A percentile compares a stretch with the other conserved stretches of the same genome.
These are phyloP conservation scores for Boletus rufocinnamomeus DNA, from an alignment of 768 basidiomycete genomes.

Conservation along the genomic window DNA sequence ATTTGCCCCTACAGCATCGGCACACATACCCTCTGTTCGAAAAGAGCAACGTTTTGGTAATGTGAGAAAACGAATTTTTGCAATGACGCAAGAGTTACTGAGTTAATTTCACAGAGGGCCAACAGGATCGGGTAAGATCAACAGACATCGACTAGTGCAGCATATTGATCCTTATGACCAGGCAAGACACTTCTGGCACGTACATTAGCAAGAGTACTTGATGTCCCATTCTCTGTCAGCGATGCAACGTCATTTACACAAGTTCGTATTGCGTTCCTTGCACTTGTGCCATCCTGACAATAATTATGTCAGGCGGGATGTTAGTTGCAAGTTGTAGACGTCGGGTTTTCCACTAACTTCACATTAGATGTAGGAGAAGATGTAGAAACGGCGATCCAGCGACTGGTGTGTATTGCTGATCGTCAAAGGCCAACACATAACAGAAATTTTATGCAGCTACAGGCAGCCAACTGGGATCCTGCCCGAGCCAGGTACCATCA, in stretches of 20 bases:
- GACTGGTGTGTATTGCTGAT: slow-evolving; percentile 54
- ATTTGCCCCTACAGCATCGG: slow-evolving; percentile 42
- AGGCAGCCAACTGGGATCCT: slow-evolving; percentile 90
- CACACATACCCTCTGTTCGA: slow-evolving; percentile 67
- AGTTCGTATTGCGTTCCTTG: slow-evolving; percentile 40
- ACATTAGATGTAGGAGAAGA: slow-evolving; percentile 89
- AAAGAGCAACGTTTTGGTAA: slow-evolving; percentile 93
- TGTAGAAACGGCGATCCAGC: slow-evolving; percentile 87
- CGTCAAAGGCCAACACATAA: not conserved
- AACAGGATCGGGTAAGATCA: slow-evolving; percentile 72
- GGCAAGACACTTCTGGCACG: slow-evolving; percentile 91
- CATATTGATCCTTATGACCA: slow-evolving; percentile 24
- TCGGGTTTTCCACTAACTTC: slow-evolving; percentile 7
- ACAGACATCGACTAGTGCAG: slow-evolving; percentile 14
- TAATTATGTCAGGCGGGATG: slow-evolving; percentile 61
- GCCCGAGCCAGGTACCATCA: slow-evolving; percentile 68
- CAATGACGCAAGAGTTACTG: slow-evolving; percentile 7
- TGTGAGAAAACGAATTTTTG: slow-evolving; percentile 51
- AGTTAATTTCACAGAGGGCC: slow-evolving; percentile 57
- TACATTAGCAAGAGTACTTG: slow-evolving; percentile 86
- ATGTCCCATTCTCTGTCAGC: slow-evolving; percentile 92
- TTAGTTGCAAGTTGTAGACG: slow-evolving; percentile 38
- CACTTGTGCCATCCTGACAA: slow-evolving; percentile 7
- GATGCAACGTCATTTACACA: slow-evolving; percentile 96
- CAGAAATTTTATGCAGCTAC: slow-evolving; percentile 52